These are phyloP conservation scores for Kwoniella shivajii DNA, from an alignment of 1,284 basidiomycete species.

Conservation along the genomic window DNA sequence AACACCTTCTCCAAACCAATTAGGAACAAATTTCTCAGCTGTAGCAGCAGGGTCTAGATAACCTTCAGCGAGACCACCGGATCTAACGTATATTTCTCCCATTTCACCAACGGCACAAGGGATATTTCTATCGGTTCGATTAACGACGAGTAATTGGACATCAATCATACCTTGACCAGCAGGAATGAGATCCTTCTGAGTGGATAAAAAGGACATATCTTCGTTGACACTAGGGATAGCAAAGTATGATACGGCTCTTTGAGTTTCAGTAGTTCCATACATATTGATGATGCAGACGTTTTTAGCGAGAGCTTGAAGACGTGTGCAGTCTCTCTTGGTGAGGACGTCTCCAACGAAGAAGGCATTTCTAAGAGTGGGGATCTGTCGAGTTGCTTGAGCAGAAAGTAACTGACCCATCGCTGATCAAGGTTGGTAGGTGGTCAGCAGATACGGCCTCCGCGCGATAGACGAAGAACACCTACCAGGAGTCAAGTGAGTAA, in stretches of 20 bases:
- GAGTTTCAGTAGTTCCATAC: conserved; percentile 99
- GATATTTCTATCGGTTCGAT: conserved; percentile 83
- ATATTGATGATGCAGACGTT: conserved; percentile 98
- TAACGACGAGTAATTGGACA: conserved; percentile 92
- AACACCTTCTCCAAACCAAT: conserved; percentile 76
- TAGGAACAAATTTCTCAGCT: conserved; percentile 85
- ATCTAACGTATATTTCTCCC: conserved; percentile 98
- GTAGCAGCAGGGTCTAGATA: conserved; percentile 86
- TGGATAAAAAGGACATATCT: conserved; percentile 87
- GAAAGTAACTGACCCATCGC: conserved; percentile 99
- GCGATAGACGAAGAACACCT: conserved; percentile 10
- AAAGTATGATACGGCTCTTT: conserved; percentile 98
- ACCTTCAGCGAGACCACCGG: conserved; percentile 92
- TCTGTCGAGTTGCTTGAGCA: conserved; percentile 87
- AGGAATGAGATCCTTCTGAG: conserved; percentile 97
- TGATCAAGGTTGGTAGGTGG: conserved; percentile 4
- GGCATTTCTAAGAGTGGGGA: conserved; percentile 83
- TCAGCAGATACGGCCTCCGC: background rate
- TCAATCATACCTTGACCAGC: conserved; percentile 98
- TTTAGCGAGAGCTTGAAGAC: conserved; percentile 87
- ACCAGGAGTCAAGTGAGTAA: conserved; percentile 90
- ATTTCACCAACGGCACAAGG: conserved; percentile 95
- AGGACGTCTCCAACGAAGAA: conserved; percentile 99
- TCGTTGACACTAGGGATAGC: conserved; percentile 81
- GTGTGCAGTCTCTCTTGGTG: conserved; percentile 96